A percentile compares a stretch with the other conserved stretches of the same genome.
Evolutionary conservation across 2,329 filamentous ascomycete species (phyloP).

Genomic region (Aspergillus chevalieri): DNA sequence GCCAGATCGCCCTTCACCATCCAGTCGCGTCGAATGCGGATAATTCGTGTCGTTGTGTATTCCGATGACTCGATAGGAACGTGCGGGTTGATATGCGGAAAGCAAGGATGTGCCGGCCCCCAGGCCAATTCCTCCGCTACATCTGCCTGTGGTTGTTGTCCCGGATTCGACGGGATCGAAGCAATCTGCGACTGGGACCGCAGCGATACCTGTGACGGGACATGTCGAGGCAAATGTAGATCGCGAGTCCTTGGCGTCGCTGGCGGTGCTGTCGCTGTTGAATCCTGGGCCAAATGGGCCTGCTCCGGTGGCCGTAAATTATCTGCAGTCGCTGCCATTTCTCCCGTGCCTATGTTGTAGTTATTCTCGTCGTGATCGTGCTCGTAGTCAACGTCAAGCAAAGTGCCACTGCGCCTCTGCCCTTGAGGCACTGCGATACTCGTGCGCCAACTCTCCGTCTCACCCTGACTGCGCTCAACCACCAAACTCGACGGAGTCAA

Average conservation of each 20-base stretch:
- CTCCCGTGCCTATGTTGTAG: constrained; percentile 15
- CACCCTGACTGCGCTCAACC: constrained; percentile 43
- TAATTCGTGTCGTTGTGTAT: constrained; percentile 74
- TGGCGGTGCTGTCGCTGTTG: constrained; percentile 2
- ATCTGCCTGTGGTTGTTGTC: constrained; percentile 43
- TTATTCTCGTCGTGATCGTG: neutral
- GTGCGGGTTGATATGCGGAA: constrained; percentile 86
- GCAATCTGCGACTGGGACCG: constrained; percentile 36
- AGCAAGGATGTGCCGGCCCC: constrained; percentile 92
- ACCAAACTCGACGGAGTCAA: constrained; percentile 44
- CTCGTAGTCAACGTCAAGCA: constrained; percentile 5
- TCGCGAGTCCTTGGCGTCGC: neutral
- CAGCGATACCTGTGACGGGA: constrained; percentile 36
- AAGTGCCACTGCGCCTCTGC: constrained; percentile 31
- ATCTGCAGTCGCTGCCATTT: constrained; percentile 20
- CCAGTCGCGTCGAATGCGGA: constrained; percentile 88
- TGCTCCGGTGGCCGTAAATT: constrained; percentile 25
- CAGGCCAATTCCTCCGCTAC: constrained; percentile 70
- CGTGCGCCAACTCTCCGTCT: constrained; percentile 44
- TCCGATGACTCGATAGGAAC: constrained; percentile 71
- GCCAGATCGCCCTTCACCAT: constrained; percentile 82
- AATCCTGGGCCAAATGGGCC: constrained; percentile 23
- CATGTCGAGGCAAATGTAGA: constrained; percentile 27
- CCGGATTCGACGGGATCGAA: constrained; percentile 33
- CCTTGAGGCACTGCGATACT: constrained; percentile 48